Conservation (phyloP, 352 stramenopile species). For the Pythium scleroteichum region DNA sequence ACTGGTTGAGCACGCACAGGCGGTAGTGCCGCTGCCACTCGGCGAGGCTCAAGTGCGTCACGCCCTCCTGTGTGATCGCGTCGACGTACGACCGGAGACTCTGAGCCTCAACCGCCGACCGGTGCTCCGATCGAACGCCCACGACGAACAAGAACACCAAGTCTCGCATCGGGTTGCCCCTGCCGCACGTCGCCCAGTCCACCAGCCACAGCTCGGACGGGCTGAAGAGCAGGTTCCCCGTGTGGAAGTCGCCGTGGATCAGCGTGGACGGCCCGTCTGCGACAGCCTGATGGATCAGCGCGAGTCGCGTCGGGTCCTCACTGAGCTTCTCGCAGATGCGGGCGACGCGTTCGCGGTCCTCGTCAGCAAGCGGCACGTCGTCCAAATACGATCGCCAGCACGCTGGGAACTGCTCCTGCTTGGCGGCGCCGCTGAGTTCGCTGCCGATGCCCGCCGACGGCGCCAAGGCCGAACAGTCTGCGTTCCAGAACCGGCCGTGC, state of each 20-base stretch:
- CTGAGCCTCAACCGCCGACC: slow-evolving; percentile 35
- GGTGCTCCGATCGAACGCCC: slow-evolving; percentile 54
- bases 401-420: slow-evolving; percentile 59
- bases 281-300: slow-evolving; percentile 53
- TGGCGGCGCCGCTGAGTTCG: slow-evolving; percentile 58
- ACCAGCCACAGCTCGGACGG: slow-evolving; percentile 56
- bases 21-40: slow-evolving; percentile 60
- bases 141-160: slow-evolving; percentile 86
- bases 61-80: slow-evolving; percentile 27
- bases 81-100: slow-evolving; percentile 50
- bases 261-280: slow-evolving; percentile 52
- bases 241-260: slow-evolving; percentile 84
- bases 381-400: slow-evolving; percentile 58
- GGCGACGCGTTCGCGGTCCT: slow-evolving; percentile 34
- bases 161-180: slow-evolving; percentile 74
- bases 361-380: slow-evolving; percentile 38
- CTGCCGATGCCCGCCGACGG: slow-evolving; percentile 65
- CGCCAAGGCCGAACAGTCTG: slow-evolving; percentile 48
- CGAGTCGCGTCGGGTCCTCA: slow-evolving; percentile 36
- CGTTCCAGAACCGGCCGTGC: slow-evolving; percentile 56
- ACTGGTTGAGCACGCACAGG: slow-evolving; percentile 77
- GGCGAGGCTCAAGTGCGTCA: slow-evolving; percentile 31
- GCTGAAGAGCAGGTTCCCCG: slow-evolving; percentile 73
- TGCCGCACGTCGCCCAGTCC: slow-evolving; percentile 80
- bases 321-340: slow-evolving; percentile 54